A percentile compares a stretch with the other conserved stretches of the same genome.
phyloP scores from a whole-genome alignment of 129 eudicot genomes.

The Calendula officinalis region DNA sequence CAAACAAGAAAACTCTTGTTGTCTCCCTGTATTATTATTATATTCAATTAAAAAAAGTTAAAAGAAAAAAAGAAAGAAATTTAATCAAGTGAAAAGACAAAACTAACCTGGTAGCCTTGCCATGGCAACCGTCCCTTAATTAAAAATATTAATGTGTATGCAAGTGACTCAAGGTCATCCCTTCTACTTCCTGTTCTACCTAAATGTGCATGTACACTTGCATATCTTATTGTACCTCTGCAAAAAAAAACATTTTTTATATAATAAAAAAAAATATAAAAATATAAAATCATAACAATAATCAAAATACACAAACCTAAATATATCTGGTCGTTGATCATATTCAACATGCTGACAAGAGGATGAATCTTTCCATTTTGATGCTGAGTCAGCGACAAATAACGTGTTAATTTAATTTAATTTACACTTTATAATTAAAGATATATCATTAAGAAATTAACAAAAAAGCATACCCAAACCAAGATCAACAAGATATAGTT shows the following conservation, averaged over 20 bases:
- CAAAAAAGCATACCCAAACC: conserved; percentile 73
- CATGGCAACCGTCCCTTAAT: conserved; percentile 96
- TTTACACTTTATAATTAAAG: not conserved
- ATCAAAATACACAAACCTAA: conserved; percentile 57
- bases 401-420: conserved; percentile 7
- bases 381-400: conserved; percentile 54
- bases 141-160: conserved; percentile 89
- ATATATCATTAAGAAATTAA: not conserved
- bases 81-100: not conserved
- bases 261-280: not conserved
- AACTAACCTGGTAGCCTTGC: conserved; percentile 98
- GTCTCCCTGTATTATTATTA: conserved; percentile 63
- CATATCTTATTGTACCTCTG: conserved; percentile 99
- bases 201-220: conserved; percentile 99
- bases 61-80: not conserved
- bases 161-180: conserved; percentile 99
- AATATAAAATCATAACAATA: not conserved
- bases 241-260: conserved; percentile 6
- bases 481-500: conserved; percentile 94
- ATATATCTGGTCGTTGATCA: conserved; percentile 97
- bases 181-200: conserved; percentile 99
- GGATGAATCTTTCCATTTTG: conserved; percentile 90
- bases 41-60: conserved; percentile 12
- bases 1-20: conserved; percentile 97
- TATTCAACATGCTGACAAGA: conserved; percentile 95